phyloP scores from a whole-genome alignment of 768 basidiomycete species.

The Rubroboletus pulcherrimus region DNA sequence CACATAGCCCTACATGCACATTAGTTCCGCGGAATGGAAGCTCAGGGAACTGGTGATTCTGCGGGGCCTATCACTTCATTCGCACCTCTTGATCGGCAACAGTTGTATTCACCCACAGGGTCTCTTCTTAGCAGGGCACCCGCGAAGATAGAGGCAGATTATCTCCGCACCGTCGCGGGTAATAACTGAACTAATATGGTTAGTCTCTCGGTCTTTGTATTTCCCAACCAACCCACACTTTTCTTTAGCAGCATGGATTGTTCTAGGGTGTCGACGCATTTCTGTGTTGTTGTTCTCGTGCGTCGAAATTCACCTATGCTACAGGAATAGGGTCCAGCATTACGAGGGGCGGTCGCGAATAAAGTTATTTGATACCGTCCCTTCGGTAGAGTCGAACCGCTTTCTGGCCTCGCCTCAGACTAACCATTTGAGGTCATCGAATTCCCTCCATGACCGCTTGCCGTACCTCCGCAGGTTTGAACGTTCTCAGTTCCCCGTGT shows the following conservation, averaged over 20 bases:
- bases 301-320: neutral
- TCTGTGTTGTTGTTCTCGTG: neutral
- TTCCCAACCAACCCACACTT: neutral
- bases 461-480: neutral
- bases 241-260: neutral
- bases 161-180: conserved; percentile 21
- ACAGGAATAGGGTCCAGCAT: neutral
- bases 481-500: conserved; percentile 11
- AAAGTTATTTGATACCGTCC: neutral
- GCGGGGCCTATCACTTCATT: conserved; percentile 17
- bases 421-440: conserved; percentile 16
- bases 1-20: neutral
- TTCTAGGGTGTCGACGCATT: neutral
- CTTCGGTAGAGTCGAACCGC: neutral
- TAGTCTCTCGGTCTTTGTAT: conserved; percentile 6
- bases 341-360: neutral
- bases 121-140: neutral
- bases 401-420: conserved; percentile 6
- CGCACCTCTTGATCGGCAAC: conserved; percentile 6
- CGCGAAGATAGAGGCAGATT: conserved; percentile 13
- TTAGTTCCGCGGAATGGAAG: conserved; percentile 23
- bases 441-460: conserved; percentile 3
- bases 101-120: neutral
- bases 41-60: conserved; percentile 6
- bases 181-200: conserved; percentile 3